phyloP scores from a whole-genome alignment of 148 eudicot genomes.

The Rhododendron ferrugineum region DNA sequence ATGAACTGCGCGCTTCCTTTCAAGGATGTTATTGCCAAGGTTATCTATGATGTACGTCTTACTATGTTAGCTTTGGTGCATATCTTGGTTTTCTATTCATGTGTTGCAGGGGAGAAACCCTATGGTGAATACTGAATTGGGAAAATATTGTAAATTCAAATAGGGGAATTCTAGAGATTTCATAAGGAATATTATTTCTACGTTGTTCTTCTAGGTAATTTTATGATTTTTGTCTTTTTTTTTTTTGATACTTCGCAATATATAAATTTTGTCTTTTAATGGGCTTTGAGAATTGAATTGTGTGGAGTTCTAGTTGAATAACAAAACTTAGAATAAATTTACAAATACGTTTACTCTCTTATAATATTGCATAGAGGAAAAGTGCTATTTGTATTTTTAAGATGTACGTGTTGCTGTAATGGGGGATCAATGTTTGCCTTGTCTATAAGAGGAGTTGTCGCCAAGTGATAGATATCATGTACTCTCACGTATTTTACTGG shows the following conservation, averaged over 20 bases:
- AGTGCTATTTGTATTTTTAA: no score
- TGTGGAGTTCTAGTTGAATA: background rate
- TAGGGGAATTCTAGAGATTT: background rate
- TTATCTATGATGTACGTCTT: conserved; percentile 85
- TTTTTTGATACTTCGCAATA: no score
- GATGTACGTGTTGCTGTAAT: no score
- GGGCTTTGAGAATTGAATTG: background rate
- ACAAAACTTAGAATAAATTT: no score
- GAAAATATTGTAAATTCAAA: background rate
- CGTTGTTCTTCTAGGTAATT: background rate
- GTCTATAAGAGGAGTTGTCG: no score
- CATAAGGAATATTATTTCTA: background rate
- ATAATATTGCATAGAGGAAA: no score
- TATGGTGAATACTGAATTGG: background rate
- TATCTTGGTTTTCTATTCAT: background rate
- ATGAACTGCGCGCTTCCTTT: conserved; percentile 82
- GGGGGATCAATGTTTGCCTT: no score
- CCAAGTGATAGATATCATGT: no score
- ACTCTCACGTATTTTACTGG: rapidly evolving
- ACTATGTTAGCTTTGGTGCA: background rate
- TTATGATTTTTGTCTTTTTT: no score
- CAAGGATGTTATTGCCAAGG: conserved; percentile 86
- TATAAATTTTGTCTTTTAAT: background rate
- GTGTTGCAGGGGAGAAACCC: no score
- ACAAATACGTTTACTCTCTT: no score